Percentiles rank a stretch among this genome's conserved stretches.
Evolutionary conservation across 805 yeast genomes (phyloP).

Genomic region (Candida arabinofermentans): DNA sequence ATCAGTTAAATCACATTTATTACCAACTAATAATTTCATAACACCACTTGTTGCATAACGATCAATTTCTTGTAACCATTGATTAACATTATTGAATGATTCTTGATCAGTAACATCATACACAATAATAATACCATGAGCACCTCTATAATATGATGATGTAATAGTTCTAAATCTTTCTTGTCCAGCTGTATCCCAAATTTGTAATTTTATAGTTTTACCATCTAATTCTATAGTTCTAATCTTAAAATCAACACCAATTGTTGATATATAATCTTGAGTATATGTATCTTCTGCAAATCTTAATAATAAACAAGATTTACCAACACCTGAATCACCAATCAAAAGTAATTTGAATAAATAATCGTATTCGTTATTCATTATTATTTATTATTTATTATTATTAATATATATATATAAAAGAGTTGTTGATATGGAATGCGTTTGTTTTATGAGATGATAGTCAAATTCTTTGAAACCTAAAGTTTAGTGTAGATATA

Average conservation of each 20-base stretch:
- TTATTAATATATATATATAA: background rate
- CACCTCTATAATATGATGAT: slow-evolving; percentile 96
- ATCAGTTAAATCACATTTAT: slow-evolving; percentile 90
- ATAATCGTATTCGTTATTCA: slow-evolving; percentile 97
- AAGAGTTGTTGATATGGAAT: background rate
- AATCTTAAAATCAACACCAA: slow-evolving; percentile 93
- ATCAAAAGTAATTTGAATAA: slow-evolving; percentile 90
- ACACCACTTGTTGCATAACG: slow-evolving; percentile 98
- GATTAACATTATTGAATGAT: slow-evolving; percentile 92
- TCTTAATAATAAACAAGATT: slow-evolving; percentile 89
- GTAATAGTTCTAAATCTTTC: slow-evolving; percentile 98
- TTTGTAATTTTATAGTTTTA: slow-evolving; percentile 93
- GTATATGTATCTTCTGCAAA: slow-evolving; percentile 97
- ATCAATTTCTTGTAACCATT: slow-evolving; percentile 98
- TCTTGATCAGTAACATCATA: slow-evolving; percentile 98
- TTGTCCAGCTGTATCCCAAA: slow-evolving; percentile 99
- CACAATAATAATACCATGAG: slow-evolving; percentile 96
- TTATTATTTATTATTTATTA: slow-evolving; percentile 20
- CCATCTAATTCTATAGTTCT: slow-evolving; percentile 93
- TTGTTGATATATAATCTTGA: slow-evolving; percentile 94
- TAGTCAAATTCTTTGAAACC: no score
- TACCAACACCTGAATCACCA: slow-evolving; percentile 99
- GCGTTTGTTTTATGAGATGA: background rate
- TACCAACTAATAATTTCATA: slow-evolving; percentile 91
- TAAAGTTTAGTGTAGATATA: no score